These are phyloP conservation scores for Arthrobotrys conoides DNA, from an alignment of 2,329 filamentous ascomycete genomes.

Conservation along the genomic window DNA sequence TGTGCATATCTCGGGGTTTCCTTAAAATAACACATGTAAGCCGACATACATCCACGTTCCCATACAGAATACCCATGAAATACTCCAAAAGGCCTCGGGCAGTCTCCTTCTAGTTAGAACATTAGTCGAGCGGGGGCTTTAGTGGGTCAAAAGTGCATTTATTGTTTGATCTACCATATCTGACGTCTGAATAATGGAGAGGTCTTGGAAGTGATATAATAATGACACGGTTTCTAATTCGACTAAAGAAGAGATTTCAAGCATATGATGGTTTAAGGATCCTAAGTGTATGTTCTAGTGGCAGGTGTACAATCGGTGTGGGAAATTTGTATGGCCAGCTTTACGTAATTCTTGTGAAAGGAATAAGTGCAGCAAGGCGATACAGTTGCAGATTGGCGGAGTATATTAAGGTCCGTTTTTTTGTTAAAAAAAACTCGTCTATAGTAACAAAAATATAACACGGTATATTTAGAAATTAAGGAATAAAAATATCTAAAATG, in stretches of 20 bases:
- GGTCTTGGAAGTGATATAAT: neutral
- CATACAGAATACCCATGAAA: neutral
- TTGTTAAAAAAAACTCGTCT: neutral
- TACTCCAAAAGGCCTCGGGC: neutral
- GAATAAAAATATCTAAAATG: too few species aligned
- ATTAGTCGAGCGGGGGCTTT: neutral
- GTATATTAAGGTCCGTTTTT: neutral
- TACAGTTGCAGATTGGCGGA: too few species aligned
- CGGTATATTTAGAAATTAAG: too few species aligned
- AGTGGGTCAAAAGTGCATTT: neutral
- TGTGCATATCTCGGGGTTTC: neutral
- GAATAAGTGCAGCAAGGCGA: neutral
- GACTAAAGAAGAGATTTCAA: neutral
- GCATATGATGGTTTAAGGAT: neutral
- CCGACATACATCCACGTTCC: neutral
- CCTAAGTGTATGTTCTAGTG: neutral
- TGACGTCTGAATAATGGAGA: too few species aligned
- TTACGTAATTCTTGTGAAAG: neutral
- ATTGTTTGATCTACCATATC: neutral
- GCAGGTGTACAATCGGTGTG: neutral
- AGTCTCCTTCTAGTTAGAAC: neutral
- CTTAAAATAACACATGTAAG: constrained; percentile 3
- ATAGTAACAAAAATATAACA: too few species aligned
- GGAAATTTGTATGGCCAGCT: neutral
- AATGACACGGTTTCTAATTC: neutral